Conservation (phyloP, 306 rosid species). For the Vicia faba region DNA sequence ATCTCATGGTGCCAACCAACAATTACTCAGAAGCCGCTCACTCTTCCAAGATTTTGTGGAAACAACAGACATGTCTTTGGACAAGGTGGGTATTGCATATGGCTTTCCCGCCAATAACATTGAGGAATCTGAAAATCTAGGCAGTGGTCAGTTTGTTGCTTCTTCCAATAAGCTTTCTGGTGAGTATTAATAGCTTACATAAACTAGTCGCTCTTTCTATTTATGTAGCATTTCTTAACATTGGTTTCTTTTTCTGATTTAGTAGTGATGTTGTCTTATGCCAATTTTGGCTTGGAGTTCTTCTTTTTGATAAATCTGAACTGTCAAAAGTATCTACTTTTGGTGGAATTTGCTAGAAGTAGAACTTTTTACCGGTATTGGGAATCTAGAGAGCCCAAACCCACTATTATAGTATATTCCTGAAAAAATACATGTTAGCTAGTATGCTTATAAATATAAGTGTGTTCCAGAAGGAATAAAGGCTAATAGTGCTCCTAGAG, state of each 20-base stretch:
- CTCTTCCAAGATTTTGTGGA: constrained; percentile 54
- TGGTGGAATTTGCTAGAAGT: too few relatives aligned
- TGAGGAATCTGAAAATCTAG: constrained; percentile 57
- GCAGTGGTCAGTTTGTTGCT: constrained; percentile 42
- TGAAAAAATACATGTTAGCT: neutral
- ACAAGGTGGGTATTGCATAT: constrained; percentile 54
- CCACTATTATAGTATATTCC: neutral
- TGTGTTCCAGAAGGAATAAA: neutral
- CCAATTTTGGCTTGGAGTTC: too few relatives aligned
- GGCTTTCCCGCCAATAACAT: constrained; percentile 50
- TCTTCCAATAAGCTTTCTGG: constrained; percentile 65
- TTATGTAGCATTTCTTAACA: constrained; percentile 14
- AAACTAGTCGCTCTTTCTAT: neutral
- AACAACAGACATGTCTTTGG: constrained; percentile 52
- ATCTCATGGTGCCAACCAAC: constrained; percentile 50
- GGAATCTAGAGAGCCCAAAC: neutral
- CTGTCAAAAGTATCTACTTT: too few relatives aligned
- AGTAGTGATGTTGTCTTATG: too few relatives aligned
- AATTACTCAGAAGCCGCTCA: constrained; percentile 48
- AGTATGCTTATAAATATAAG: neutral
- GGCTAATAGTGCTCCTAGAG: neutral
- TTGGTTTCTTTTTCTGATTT: neutral
- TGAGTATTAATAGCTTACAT: constrained; percentile 44
- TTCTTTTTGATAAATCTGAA: too few relatives aligned
- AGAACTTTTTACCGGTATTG: neutral